Conservation (phyloP, 2,329 filamentous ascomycete genomes). For the Blastomyces parvus region DNA sequence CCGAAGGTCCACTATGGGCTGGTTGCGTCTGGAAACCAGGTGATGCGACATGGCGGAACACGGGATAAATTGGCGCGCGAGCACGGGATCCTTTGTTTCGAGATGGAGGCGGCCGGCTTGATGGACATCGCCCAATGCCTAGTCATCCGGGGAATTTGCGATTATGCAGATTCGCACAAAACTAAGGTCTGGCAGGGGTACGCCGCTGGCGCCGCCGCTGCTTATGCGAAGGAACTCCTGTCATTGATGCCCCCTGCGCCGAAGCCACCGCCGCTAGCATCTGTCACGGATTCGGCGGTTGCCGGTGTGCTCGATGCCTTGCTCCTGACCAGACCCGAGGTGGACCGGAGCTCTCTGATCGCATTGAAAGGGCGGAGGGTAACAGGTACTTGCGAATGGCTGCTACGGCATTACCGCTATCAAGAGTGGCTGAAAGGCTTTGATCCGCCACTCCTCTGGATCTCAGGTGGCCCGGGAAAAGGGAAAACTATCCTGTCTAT, state of each 20-base stretch:
- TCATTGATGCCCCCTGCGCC: neutral
- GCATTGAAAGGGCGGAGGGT: constrained; percentile 19
- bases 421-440: constrained; percentile 15
- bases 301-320: constrained; percentile 18
- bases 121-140: constrained; percentile 28
- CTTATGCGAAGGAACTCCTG: constrained; percentile 20
- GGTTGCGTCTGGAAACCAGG: constrained; percentile 21
- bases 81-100: constrained; percentile 21
- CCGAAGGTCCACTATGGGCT: constrained; percentile 19
- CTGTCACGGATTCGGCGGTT: constrained; percentile 15
- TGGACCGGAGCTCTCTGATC: constrained; percentile 20
- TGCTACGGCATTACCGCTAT: constrained; percentile 15
- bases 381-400: constrained; percentile 21
- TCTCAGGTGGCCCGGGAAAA: constrained; percentile 22
- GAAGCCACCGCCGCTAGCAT: constrained; percentile 9
- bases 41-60: constrained; percentile 17
- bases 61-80: constrained; percentile 14
- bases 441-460: constrained; percentile 19
- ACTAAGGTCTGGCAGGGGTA: constrained; percentile 31
- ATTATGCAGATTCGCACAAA: constrained; percentile 36
- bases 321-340: constrained; percentile 18
- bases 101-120: constrained; percentile 26
- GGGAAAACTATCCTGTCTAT: constrained; percentile 23
- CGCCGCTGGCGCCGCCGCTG: constrained; percentile 27
- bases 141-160: constrained; percentile 35